These are phyloP conservation scores for Chenopodium suecicum DNA, from an alignment of 148 eudicot species.

Conservation along the genomic window DNA sequence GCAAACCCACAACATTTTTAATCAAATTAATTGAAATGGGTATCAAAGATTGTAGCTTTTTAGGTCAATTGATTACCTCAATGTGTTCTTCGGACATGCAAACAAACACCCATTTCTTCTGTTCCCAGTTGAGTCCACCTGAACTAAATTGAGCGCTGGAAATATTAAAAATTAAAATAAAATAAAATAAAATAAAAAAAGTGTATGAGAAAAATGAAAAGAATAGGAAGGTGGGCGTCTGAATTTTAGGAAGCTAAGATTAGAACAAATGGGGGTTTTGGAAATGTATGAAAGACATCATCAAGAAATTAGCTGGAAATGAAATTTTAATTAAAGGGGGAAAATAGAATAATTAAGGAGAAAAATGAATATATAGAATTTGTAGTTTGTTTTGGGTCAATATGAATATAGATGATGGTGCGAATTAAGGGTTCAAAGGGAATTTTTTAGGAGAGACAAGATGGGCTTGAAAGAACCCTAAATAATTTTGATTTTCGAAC, in stretches of 20 bases:
- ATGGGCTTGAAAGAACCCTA: slow-evolving; percentile 29
- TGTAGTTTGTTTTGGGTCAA: slow-evolving; percentile 4
- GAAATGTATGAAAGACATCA: slow-evolving; percentile 17
- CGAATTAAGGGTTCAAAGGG: slow-evolving; percentile 8
- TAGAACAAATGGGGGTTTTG: slow-evolving; percentile 1
- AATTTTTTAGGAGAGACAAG: background rate
- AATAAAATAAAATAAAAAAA: background rate
- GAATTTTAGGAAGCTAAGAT: slow-evolving; percentile 23
- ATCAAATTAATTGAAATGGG: slow-evolving; percentile 21
- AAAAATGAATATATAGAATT: background rate
- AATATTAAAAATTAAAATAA: background rate
- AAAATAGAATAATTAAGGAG: background rate
- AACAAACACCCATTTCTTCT: slow-evolving; percentile 18
- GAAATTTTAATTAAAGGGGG: background rate
- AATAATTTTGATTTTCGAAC: background rate
- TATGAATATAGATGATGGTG: background rate
- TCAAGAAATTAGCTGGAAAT: slow-evolving; percentile 23
- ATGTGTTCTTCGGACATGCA: slow-evolving; percentile 23
- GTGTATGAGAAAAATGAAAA: background rate
- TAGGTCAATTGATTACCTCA: slow-evolving; percentile 25
- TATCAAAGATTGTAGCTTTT: slow-evolving; percentile 18
- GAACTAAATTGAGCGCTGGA: background rate
- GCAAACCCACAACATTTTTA: slow-evolving; percentile 19
- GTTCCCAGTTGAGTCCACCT: slow-evolving; percentile 12
- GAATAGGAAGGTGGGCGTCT: background rate